Evolutionary conservation across 2,329 filamentous ascomycete genomes (phyloP).

Genomic region (Coniochaeta prunicola): DNA sequence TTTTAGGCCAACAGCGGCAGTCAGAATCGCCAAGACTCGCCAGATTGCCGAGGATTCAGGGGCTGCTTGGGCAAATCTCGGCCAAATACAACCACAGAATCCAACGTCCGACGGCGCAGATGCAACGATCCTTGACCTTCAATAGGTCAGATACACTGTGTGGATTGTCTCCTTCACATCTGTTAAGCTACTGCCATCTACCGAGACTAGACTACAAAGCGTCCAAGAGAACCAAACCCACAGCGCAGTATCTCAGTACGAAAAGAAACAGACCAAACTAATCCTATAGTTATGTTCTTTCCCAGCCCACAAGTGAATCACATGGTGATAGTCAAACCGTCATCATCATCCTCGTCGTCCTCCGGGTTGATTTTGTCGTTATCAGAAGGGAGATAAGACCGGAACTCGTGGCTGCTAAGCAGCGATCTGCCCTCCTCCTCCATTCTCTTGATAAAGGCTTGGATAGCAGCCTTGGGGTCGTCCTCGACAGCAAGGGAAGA

Average conservation of each 20-base stretch:
- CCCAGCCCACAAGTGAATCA: neutral
- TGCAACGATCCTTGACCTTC: neutral
- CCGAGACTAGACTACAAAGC: too few relatives aligned
- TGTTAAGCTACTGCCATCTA: too few relatives aligned
- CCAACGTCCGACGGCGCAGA: neutral
- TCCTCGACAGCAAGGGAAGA: neutral
- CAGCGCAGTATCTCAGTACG: too few relatives aligned
- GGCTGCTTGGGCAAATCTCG: neutral
- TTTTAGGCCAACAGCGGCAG: neutral
- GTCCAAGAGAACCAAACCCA: too few relatives aligned
- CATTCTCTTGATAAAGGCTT: neutral
- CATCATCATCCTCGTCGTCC: neutral
- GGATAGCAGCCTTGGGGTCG: neutral
- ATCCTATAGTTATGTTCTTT: too few relatives aligned
- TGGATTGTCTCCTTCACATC: too few relatives aligned
- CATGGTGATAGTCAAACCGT: neutral
- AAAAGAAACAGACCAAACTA: too few relatives aligned
- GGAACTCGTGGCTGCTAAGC: too few relatives aligned
- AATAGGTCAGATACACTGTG: too few relatives aligned
- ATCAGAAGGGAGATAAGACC: too few relatives aligned
- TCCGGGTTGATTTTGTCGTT: neutral
- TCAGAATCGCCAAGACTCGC: neutral
- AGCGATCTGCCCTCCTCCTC: neutral
- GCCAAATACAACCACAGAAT: neutral
- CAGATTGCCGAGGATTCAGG: neutral